A percentile compares a stretch with the other conserved stretches of the same genome.
Conservation (phyloP, 1,139 yeast species). For the Geotrichum phurueaensis region DNA sequence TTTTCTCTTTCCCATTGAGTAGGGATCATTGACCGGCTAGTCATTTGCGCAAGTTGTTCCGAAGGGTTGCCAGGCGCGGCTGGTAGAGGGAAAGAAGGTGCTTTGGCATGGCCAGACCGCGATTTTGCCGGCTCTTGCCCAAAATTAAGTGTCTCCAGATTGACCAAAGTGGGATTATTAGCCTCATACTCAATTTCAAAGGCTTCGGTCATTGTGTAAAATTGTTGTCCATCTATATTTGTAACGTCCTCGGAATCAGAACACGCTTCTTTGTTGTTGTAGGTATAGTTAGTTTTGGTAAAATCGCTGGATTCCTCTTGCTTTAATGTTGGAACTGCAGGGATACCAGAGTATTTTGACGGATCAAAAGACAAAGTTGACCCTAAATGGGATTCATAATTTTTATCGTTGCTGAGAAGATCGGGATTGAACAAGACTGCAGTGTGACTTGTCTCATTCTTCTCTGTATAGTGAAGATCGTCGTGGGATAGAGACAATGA, state of each 20-base stretch:
- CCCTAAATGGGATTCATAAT: neutral
- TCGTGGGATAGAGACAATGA: neutral
- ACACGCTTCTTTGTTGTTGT: neutral
- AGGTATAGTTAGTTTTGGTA: neutral
- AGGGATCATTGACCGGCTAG: neutral
- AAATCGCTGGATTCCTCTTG: neutral
- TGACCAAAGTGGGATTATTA: neutral
- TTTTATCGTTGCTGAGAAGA: neutral
- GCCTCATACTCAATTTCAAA: neutral
- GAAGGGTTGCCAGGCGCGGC: neutral
- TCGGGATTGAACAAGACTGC: neutral
- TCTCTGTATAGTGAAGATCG: neutral
- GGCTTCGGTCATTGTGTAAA: neutral
- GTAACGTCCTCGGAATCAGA: neutral
- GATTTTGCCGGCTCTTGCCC: neutral
- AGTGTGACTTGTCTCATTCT: neutral
- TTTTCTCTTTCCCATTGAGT: neutral
- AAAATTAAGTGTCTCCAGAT: neutral
- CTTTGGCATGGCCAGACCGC: neutral
- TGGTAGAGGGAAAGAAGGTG: neutral
- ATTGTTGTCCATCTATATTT: neutral
- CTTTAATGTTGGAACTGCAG: neutral
- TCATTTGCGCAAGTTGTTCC: neutral
- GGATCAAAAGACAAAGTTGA: neutral
- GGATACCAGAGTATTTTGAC: neutral